Percentiles rank a stretch among this genome's conserved stretches.
These are phyloP conservation scores for Hymenotorrendiella dingleyae DNA, from an alignment of 2,329 filamentous ascomycete species.

Conservation along the genomic window DNA sequence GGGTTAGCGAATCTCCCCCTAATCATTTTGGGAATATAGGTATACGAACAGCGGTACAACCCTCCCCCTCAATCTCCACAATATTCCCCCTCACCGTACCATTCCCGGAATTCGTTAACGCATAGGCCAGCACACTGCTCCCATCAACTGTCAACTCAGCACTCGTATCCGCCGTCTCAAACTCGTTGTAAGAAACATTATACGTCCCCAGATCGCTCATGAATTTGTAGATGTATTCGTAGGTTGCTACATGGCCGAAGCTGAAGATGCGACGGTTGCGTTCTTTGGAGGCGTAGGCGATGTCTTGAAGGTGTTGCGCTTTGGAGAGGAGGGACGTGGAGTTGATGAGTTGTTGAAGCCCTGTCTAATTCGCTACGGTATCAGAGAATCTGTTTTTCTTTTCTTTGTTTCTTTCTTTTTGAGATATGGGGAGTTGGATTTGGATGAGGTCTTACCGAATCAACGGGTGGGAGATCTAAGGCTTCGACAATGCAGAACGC, in stretches of 20 bases:
- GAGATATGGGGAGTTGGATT: background rate
- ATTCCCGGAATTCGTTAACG: constrained; percentile 14
- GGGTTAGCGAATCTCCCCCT: background rate
- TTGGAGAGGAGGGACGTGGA: constrained; percentile 6
- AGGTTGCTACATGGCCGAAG: constrained; percentile 6
- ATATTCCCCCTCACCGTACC: constrained; percentile 11
- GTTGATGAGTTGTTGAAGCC: constrained; percentile 5
- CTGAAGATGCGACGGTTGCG: constrained; percentile 7
- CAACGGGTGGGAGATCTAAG: constrained; percentile 1
- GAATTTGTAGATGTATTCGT: constrained; percentile 9
- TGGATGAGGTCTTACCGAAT: background rate
- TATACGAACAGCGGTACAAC: constrained; percentile 16
- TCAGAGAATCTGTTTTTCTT: too few relatives aligned
- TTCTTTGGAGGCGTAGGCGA: constrained; percentile 3
- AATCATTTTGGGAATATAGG: background rate
- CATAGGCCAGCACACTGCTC: constrained; percentile 1
- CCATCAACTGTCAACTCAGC: constrained; percentile 12
- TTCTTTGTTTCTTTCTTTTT: background rate
- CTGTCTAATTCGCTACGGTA: too few relatives aligned
- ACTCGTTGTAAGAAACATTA: constrained; percentile 14
- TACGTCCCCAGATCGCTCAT: constrained; percentile 8
- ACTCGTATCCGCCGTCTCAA: constrained; percentile 6
- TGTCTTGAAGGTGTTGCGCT: constrained; percentile 2
- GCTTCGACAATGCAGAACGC: background rate
- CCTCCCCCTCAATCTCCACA: constrained; percentile 17